Conservation (phyloP, 495 filamentous ascomycete genomes). For the Terfezia boudieri region DNA sequence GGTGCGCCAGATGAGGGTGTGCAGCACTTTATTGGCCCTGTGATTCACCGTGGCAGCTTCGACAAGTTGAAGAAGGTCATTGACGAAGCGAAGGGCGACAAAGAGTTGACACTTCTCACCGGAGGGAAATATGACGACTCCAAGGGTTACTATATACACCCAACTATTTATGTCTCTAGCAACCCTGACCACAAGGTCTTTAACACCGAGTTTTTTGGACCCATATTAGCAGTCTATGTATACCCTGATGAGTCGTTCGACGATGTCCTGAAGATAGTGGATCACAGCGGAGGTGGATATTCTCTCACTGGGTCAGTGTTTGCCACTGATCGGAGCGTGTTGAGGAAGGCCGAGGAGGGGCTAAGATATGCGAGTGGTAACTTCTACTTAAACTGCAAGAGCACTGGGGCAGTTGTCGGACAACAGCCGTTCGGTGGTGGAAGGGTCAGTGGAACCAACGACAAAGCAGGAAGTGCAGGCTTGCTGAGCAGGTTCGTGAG, state of each 20-base stretch:
- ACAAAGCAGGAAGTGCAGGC: slow-evolving; percentile 68
- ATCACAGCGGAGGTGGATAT: slow-evolving; percentile 45
- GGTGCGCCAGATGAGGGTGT: slow-evolving; percentile 44
- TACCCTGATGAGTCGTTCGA: slow-evolving; percentile 51
- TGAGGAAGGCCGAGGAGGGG: slow-evolving; percentile 45
- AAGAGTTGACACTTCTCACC: slow-evolving; percentile 36
- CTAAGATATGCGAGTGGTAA: slow-evolving; percentile 64
- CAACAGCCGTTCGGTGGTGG: slow-evolving; percentile 84
- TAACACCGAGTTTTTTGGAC: slow-evolving; percentile 55
- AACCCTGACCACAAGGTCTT: slow-evolving; percentile 42
- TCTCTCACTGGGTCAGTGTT: slow-evolving; percentile 64
- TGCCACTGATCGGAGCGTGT: slow-evolving; percentile 42
- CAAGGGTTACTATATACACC: slow-evolving; percentile 47
- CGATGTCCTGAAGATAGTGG: slow-evolving; percentile 32
- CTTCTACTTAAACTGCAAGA: slow-evolving; percentile 89
- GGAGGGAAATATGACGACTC: slow-evolving; percentile 49
- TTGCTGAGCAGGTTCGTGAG: slow-evolving; percentile 62
- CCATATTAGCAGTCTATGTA: slow-evolving; percentile 44
- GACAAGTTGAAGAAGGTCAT: slow-evolving; percentile 45
- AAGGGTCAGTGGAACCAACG: slow-evolving; percentile 70
- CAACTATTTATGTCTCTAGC: slow-evolving; percentile 42
- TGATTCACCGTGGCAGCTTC: slow-evolving; percentile 52
- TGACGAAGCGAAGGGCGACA: slow-evolving; percentile 43
- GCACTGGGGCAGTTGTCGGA: slow-evolving; percentile 73
- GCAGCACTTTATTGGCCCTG: slow-evolving; percentile 51